phyloP scores from a whole-genome alignment of 1,139 yeast species.

The Maudiozyma humilis region DNA sequence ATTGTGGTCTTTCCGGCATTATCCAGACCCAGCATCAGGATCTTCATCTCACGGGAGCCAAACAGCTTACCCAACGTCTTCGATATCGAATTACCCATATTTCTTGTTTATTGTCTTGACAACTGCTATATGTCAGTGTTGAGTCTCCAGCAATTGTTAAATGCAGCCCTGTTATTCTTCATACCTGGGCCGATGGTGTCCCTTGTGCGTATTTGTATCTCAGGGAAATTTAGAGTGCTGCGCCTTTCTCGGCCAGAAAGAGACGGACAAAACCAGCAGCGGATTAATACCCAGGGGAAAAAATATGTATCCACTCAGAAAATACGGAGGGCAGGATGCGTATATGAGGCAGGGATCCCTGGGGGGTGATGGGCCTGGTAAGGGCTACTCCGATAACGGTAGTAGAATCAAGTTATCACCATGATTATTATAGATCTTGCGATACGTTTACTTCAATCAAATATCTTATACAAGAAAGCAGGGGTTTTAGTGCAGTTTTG shows the following conservation, averaged over 20 bases:
- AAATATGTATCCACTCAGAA: too few relatives aligned
- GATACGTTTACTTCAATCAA: too few relatives aligned
- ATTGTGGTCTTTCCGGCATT: conserved; percentile 81
- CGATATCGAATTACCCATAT: conserved; percentile 44
- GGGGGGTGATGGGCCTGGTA: too few relatives aligned
- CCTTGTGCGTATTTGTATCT: neutral
- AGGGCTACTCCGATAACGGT: too few relatives aligned
- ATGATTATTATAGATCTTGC: too few relatives aligned
- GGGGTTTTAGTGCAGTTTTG: too few relatives aligned
- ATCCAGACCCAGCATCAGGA: conserved; percentile 85
- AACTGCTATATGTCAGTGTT: too few relatives aligned
- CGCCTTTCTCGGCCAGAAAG: neutral
- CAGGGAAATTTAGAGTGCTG: neutral
- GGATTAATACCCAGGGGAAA: neutral
- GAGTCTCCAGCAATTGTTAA: too few relatives aligned
- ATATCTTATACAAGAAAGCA: too few relatives aligned
- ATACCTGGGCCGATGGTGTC: neutral
- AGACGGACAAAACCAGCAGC: neutral
- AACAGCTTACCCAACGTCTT: conserved; percentile 41
- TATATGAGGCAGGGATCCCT: neutral
- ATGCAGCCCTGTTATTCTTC: too few relatives aligned
- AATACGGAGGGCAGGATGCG: too few relatives aligned
- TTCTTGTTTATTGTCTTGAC: neutral
- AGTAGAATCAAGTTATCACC: too few relatives aligned
- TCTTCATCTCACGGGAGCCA: conserved; percentile 43